Evolutionary conservation across 371 early-diverging fungal genomes (phyloP).

Genomic region (Saksenaea oblongispora): DNA sequence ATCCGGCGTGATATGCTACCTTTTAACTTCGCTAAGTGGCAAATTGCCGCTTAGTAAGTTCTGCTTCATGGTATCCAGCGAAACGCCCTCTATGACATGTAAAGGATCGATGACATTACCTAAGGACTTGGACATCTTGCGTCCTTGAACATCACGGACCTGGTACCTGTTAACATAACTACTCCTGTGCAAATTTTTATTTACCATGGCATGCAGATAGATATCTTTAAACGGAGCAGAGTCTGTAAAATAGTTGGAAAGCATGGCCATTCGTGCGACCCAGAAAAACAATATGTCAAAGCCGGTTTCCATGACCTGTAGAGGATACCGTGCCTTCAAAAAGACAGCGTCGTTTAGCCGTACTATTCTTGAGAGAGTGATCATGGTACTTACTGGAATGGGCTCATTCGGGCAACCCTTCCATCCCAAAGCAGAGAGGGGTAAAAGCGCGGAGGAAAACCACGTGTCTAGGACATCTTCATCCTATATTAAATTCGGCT

Average conservation of each 20-base stretch:
- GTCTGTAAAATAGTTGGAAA: slow-evolving; percentile 87
- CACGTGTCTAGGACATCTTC: slow-evolving; percentile 99
- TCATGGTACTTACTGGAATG: slow-evolving; percentile 32
- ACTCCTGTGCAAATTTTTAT: background rate
- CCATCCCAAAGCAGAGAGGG: slow-evolving; percentile 87
- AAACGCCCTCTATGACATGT: slow-evolving; percentile 91
- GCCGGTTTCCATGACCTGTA: slow-evolving; percentile 96
- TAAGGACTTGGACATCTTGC: slow-evolving; percentile 98
- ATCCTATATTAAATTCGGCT: slow-evolving; percentile 66
- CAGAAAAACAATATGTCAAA: slow-evolving; percentile 99
- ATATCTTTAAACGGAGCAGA: slow-evolving; percentile 87
- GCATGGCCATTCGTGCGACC: slow-evolving; percentile 99
- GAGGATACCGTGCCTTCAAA: slow-evolving; percentile 71
- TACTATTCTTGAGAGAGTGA: background rate
- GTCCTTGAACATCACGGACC: slow-evolving; percentile 95
- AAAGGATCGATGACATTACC: slow-evolving; percentile 99
- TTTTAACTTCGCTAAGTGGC: slow-evolving; percentile 77
- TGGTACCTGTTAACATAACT: slow-evolving; percentile 11
- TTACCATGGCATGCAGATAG: slow-evolving; percentile 79
- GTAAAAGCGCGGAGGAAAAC: slow-evolving; percentile 99
- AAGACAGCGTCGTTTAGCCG: background rate
- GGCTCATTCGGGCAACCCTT: slow-evolving; percentile 36
- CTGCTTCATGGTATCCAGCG: slow-evolving; percentile 66
- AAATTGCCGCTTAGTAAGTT: slow-evolving; percentile 79
- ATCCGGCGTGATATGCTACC: slow-evolving; percentile 28